Conservation (phyloP, 2,329 filamentous ascomycete species). For the Fusarium veterinarium region DNA sequence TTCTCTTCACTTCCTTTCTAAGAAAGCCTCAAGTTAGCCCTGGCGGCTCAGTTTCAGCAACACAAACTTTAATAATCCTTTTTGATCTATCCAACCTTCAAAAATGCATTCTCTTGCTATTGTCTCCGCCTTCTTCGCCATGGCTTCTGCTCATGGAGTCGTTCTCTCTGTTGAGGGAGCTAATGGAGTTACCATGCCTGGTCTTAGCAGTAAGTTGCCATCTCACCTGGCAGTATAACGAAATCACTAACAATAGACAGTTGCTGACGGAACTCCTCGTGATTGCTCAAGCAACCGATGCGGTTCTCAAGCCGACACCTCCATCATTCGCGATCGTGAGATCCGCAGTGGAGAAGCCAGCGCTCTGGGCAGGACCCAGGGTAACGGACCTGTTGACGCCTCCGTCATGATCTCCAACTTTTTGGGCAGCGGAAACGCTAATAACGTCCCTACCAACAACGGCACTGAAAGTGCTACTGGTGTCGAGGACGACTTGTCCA, state of each 20-base stretch:
- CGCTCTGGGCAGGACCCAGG: slow-evolving; percentile 73
- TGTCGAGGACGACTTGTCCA: slow-evolving; percentile 57
- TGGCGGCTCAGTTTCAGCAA: slow-evolving; percentile 6
- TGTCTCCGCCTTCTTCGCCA: slow-evolving; percentile 54
- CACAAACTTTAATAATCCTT: neutral
- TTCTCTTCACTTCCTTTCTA: neutral
- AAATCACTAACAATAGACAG: slow-evolving; percentile 48
- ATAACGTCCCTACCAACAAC: neutral
- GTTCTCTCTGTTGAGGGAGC: slow-evolving; percentile 67
- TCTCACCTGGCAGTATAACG: neutral
- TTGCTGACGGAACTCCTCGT: slow-evolving; percentile 74
- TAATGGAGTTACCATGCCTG: slow-evolving; percentile 72
- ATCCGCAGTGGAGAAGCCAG: slow-evolving; percentile 63
- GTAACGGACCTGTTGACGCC: slow-evolving; percentile 68
- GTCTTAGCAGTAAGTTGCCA: slow-evolving; percentile 54
- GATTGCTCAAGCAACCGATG: slow-evolving; percentile 71
- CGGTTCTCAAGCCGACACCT: slow-evolving; percentile 76
- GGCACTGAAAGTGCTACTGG: slow-evolving; percentile 47
- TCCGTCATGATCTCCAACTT: slow-evolving; percentile 68
- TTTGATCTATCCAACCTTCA: slow-evolving; percentile 3
- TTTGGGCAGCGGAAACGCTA: slow-evolving; percentile 58
- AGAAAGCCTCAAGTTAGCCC: neutral
- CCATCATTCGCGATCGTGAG: slow-evolving; percentile 73
- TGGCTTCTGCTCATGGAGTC: slow-evolving; percentile 68
- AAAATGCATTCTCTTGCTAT: slow-evolving; percentile 48